These are phyloP conservation scores for Candida sithepensis DNA, from an alignment of 805 yeast genomes.

Conservation along the genomic window DNA sequence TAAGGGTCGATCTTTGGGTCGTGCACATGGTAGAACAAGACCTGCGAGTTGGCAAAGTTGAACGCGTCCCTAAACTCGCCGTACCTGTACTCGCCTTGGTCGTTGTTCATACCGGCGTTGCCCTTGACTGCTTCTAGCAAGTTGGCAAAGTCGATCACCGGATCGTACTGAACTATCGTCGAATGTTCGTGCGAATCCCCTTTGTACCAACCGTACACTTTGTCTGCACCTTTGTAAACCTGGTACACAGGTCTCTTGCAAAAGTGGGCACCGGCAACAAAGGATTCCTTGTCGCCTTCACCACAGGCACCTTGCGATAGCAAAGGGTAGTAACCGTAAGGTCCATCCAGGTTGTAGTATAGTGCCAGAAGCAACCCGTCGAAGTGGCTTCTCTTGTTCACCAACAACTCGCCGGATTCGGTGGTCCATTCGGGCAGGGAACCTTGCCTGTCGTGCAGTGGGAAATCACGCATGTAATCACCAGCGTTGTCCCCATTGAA, in stretches of 20 bases:
- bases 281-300: conserved; percentile 77
- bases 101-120: conserved; percentile 2
- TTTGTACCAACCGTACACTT: conserved; percentile 19
- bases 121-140: conserved; percentile 8
- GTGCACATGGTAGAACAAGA: conserved; percentile 41
- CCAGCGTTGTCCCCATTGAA: conserved; percentile 26
- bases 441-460: conserved; percentile 59
- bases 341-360: conserved; percentile 66
- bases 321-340: conserved; percentile 53
- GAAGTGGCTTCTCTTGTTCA: conserved; percentile 56
- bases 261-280: conserved; percentile 57
- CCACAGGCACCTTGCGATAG: conserved; percentile 62
- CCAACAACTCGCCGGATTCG: conserved; percentile 63
- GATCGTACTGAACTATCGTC: conserved; percentile 27
- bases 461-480: conserved; percentile 27
- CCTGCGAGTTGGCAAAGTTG: conserved; percentile 15
- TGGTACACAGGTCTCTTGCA: conserved; percentile 46
- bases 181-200: conserved; percentile 16
- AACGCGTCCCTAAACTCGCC: conserved; percentile 13
- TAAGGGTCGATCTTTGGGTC: conserved; percentile 50
- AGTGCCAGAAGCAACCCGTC: conserved; percentile 53
- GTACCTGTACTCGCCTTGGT: conserved; percentile 2
- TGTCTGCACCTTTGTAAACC: conserved; percentile 32
- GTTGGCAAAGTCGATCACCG: conserved; percentile 22
- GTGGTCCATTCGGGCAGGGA: conserved; percentile 63